Conservation (phyloP, 2,329 filamentous ascomycete genomes). For the Didymella glomerata region DNA sequence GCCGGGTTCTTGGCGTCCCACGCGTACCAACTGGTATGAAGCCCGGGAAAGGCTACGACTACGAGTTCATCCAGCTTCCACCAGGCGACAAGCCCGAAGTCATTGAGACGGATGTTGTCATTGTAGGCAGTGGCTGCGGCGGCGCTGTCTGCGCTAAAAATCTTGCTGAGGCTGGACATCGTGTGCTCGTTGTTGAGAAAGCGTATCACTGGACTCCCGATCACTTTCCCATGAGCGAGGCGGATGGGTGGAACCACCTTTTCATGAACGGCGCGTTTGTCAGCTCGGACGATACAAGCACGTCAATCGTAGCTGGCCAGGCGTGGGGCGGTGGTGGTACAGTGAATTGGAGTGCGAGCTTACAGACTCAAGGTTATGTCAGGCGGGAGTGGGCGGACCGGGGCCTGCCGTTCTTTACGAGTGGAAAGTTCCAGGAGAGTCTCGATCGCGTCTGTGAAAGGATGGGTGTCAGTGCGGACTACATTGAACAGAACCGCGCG, state of each 20-base stretch:
- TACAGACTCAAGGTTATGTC: slow-evolving; percentile 77
- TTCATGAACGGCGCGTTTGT: slow-evolving; percentile 73
- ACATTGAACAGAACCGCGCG: slow-evolving; percentile 75
- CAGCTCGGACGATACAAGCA: slow-evolving; percentile 60
- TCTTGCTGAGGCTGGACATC: slow-evolving; percentile 76
- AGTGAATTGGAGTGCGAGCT: slow-evolving; percentile 79
- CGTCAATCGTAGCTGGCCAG: slow-evolving; percentile 71
- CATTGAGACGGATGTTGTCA: slow-evolving; percentile 81
- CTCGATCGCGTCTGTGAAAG: slow-evolving; percentile 79
- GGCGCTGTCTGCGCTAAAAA: slow-evolving; percentile 83
- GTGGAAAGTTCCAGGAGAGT: slow-evolving; percentile 76
- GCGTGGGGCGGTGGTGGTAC: slow-evolving; percentile 88
- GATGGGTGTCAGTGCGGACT: slow-evolving; percentile 76
- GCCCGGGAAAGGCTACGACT: slow-evolving; percentile 63
- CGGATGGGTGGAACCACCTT: slow-evolving; percentile 67
- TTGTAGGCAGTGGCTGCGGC: slow-evolving; percentile 88
- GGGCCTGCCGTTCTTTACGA: slow-evolving; percentile 77
- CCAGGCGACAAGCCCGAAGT: slow-evolving; percentile 63
- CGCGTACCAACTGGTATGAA: slow-evolving; percentile 64
- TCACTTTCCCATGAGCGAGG: slow-evolving; percentile 77
- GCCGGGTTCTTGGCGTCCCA: slow-evolving; percentile 65
- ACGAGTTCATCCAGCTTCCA: slow-evolving; percentile 69
- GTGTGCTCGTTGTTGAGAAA: slow-evolving; percentile 84
- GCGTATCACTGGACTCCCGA: slow-evolving; percentile 77
- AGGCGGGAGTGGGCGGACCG: slow-evolving; percentile 80